Percentiles rank a stretch among this genome's conserved stretches.
phyloP scores from a whole-genome alignment of 768 basidiomycete genomes.

The Boletus tomentosulus region DNA sequence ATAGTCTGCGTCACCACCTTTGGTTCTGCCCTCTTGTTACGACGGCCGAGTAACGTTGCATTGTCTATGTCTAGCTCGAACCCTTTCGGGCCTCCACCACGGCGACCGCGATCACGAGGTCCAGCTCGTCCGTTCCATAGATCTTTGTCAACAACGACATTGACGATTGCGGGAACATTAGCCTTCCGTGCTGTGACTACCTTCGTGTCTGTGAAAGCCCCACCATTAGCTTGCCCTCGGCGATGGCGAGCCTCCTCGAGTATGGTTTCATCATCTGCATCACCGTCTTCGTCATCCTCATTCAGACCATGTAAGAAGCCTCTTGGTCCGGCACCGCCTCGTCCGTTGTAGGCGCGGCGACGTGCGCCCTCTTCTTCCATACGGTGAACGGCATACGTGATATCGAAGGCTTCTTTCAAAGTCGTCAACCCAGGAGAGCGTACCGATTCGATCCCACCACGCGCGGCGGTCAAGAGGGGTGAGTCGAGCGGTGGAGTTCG shows the following conservation, averaged over 20 bases:
- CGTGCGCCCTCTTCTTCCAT: constrained; percentile 99
- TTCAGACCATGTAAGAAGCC: constrained; percentile 85
- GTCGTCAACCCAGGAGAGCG: constrained; percentile 90
- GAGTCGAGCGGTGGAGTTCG: constrained; percentile 67
- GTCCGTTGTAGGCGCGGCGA: constrained; percentile 74
- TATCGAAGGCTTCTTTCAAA: constrained; percentile 97
- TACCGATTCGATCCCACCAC: constrained; percentile 66
- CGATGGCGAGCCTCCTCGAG: constrained; percentile 47
- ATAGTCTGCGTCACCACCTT: constrained; percentile 27
- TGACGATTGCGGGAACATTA: constrained; percentile 6
- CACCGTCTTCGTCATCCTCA: constrained; percentile 80
- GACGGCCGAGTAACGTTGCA: constrained; percentile 80
- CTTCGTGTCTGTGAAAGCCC: constrained; percentile 6
- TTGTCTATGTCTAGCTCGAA: constrained; percentile 88
- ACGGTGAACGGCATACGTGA: constrained; percentile 97
- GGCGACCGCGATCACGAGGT: constrained; percentile 53
- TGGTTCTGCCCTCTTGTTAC: constrained; percentile 42
- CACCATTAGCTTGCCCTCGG: constrained; percentile 32
- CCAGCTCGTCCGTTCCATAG: constrained; percentile 66
- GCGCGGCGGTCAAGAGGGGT: constrained; percentile 78
- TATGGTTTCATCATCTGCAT: constrained; percentile 44
- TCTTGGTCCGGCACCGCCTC: constrained; percentile 70
- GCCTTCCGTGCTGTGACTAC: constrained; percentile 7
- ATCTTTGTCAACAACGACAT: constrained; percentile 20
- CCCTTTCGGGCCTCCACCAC: constrained; percentile 25